phyloP scores from a whole-genome alignment of 345 rosid genomes.

The Rhizophora mangle region DNA sequence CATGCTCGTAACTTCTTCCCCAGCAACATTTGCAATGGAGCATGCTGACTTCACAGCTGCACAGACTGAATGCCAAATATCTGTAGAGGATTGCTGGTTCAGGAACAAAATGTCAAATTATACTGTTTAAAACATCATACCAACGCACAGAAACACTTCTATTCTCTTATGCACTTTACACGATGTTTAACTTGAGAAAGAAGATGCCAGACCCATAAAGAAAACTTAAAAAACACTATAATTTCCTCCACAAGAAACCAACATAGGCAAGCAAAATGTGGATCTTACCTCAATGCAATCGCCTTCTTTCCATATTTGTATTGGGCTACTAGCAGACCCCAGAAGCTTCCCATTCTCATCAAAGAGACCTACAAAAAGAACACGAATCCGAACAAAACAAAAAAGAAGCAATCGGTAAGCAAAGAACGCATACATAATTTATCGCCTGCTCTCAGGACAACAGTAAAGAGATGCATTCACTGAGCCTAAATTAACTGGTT shows the following conservation, averaged over 20 bases:
- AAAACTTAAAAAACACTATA: neutral
- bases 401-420: neutral
- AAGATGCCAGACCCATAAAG: neutral
- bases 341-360: constrained; percentile 81
- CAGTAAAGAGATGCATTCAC: neutral
- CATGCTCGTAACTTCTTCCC: constrained; percentile 63
- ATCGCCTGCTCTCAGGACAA: too few relatives aligned
- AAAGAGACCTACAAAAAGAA: constrained; percentile 57
- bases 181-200: too few relatives aligned
- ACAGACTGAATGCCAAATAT: constrained; percentile 94
- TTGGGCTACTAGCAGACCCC: constrained; percentile 81
- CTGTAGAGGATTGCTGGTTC: constrained; percentile 94
- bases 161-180: too few relatives aligned
- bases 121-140: neutral
- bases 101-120: neutral
- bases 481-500: too few relatives aligned
- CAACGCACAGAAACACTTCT: too few relatives aligned
- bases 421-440: neutral
- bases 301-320: constrained; percentile 92
- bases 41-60: constrained; percentile 83
- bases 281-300: constrained; percentile 71
- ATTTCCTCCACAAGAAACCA: neutral
- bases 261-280: too few relatives aligned
- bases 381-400: constrained; percentile 1
- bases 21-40: constrained; percentile 61